phyloP scores from a whole-genome alignment of 257 asterid species.

The Capsicum pubescens region DNA sequence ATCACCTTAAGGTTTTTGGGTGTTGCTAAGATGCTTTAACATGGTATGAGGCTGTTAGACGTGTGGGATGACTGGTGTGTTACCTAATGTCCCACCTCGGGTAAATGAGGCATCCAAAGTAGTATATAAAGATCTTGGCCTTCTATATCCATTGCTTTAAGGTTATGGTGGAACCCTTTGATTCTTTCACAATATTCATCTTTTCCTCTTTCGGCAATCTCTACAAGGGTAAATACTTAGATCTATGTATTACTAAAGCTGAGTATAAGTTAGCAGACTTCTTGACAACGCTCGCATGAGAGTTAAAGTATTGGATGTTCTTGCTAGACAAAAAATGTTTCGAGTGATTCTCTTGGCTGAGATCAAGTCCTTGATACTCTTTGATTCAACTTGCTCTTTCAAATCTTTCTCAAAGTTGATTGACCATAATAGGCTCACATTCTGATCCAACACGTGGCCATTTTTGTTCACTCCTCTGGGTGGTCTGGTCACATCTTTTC shows the following conservation, averaged over 20 bases:
- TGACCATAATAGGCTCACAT: neutral
- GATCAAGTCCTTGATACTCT: neutral
- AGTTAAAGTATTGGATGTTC: neutral
- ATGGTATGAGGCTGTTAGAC: neutral
- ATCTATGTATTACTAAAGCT: slow-evolving; percentile 13
- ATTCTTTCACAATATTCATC: slow-evolving; percentile 19
- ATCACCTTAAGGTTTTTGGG: neutral
- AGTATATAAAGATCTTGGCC: slow-evolving; percentile 9
- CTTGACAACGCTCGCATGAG: neutral
- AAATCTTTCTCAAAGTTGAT: slow-evolving; percentile 1
- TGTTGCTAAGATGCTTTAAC: neutral
- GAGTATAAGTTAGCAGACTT: neutral
- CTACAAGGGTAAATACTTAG: neutral
- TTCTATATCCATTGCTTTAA: neutral
- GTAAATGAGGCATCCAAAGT: slow-evolving; percentile 16
- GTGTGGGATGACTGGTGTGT: neutral
- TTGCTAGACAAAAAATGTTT: neutral
- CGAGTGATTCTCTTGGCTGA: neutral
- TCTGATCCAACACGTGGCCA: neutral
- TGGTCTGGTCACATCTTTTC: slow-evolving; percentile 10
- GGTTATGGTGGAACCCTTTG: neutral
- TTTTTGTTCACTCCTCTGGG: slow-evolving; percentile 21
- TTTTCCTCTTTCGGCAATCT: neutral
- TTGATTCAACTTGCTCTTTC: slow-evolving; percentile 10
- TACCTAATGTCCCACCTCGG: neutral